These are phyloP conservation scores for Kurtzmaniella quercitrusa DNA, from an alignment of 1,139 yeast genomes.

Conservation along the genomic window DNA sequence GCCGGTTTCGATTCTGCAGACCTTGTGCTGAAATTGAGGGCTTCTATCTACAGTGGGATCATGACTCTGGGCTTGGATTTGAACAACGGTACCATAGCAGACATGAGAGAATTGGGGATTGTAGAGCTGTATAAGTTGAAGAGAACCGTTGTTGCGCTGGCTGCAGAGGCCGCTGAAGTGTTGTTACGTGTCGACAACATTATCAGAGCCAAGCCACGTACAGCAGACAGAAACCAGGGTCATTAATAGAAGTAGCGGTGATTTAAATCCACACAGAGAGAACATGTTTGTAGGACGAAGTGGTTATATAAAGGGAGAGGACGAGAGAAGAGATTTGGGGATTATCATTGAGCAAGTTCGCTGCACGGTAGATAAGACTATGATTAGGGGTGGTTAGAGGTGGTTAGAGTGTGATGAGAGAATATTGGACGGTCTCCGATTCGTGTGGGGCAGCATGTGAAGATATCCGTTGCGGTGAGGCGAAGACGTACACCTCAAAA, in stretches of 20 bases:
- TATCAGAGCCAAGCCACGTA: conserved; percentile 94
- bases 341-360: too few species aligned
- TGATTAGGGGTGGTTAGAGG: too few species aligned
- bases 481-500: too few species aligned
- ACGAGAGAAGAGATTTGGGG: too few species aligned
- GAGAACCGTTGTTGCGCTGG: conserved; percentile 92
- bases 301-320: too few species aligned
- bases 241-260: neutral
- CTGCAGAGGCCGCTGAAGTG: conserved; percentile 96
- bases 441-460: too few species aligned
- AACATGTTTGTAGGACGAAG: neutral
- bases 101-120: conserved; percentile 90
- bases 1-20: conserved; percentile 97
- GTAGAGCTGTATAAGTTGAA: conserved; percentile 91
- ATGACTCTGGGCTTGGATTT: conserved; percentile 88
- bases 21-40: conserved; percentile 82
- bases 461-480: too few species aligned
- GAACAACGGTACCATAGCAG: conserved; percentile 78
- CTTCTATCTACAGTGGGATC: conserved; percentile 91
- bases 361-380: too few species aligned
- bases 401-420: too few species aligned
- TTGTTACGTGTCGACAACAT: conserved; percentile 92
- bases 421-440: too few species aligned
- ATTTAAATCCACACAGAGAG: neutral
- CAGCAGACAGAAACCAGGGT: conserved; percentile 73